Percentiles rank a stretch among this genome's conserved stretches.
Evolutionary conservation across 2,329 filamentous ascomycete species (phyloP).

Genomic region (Aspergillus sp.): DNA sequence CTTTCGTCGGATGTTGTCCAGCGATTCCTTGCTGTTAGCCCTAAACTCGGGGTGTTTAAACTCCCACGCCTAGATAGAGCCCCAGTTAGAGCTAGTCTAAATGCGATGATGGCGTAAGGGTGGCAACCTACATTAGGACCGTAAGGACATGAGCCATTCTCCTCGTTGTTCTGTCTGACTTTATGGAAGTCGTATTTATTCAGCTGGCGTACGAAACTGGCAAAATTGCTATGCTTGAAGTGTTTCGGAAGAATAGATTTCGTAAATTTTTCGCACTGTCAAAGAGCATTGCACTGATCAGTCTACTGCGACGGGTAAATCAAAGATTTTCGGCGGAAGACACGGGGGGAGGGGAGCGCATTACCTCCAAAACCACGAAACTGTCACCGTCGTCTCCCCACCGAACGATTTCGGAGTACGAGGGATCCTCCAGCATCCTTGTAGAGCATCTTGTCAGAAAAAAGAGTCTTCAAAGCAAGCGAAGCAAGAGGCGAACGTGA

Average conservation of each 20-base stretch:
- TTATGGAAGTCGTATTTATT: constrained; percentile 99
- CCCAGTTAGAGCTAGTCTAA: too few species aligned
- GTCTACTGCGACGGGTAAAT: constrained; percentile 3
- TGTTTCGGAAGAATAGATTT: constrained; percentile 95
- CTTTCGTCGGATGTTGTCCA: constrained; percentile 95
- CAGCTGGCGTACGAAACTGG: constrained; percentile 89
- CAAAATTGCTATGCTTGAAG: constrained; percentile 99
- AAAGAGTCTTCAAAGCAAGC: constrained; percentile 5
- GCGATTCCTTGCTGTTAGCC: constrained; percentile 88
- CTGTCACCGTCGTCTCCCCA: constrained; percentile 95
- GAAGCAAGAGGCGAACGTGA: constrained; percentile 6
- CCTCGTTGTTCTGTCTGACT: constrained; percentile 85
- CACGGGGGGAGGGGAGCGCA: constrained; percentile 11
- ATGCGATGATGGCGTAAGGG: neutral
- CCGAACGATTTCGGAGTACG: constrained; percentile 85
- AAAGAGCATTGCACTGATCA: constrained; percentile 9
- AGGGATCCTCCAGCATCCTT: constrained; percentile 94
- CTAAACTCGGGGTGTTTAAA: constrained; percentile 98
- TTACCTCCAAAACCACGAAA: constrained; percentile 94
- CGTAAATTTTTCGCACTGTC: constrained; percentile 94
- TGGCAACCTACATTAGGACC: constrained; percentile 61
- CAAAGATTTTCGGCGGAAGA: constrained; percentile 1
- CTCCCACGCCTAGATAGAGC: constrained; percentile 68
- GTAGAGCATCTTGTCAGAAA: constrained; percentile 6
- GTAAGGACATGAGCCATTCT: constrained; percentile 75